Evolutionary conservation across 2,329 filamentous ascomycete species (phyloP).

Genomic region (Microcyclosporella mali): DNA sequence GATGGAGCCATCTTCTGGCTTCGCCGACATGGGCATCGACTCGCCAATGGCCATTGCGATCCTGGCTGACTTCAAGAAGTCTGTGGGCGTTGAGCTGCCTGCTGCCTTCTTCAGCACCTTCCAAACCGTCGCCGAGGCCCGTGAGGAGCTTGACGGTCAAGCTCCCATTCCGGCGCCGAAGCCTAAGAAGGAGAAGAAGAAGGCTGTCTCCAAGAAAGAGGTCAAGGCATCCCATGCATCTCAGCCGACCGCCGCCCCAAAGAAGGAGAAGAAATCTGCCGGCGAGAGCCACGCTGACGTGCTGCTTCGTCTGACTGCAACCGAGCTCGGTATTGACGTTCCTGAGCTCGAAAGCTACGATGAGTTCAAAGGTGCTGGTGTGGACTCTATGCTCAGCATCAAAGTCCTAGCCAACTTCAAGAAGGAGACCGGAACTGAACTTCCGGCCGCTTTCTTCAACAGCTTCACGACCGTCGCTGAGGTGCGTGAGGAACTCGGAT

Average conservation of each 20-base stretch:
- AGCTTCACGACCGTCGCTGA: constrained; percentile 5
- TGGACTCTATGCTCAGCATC: constrained; percentile 23
- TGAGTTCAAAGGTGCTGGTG: constrained; percentile 15
- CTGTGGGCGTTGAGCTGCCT: too few species aligned
- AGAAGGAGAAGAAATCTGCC: too few species aligned
- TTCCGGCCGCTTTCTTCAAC: constrained; percentile 8
- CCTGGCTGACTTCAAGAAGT: constrained; percentile 13
- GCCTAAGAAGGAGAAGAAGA: not conserved
- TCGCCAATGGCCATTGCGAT: constrained; percentile 11
- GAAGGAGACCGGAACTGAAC: constrained; percentile 5
- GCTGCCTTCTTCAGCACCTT: too few species aligned
- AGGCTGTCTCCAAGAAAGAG: not conserved
- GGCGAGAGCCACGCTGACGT: not conserved
- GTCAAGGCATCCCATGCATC: not conserved
- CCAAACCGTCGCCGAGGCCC: not conserved
- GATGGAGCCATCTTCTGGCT: not conserved
- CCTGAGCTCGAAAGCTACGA: constrained; percentile 19
- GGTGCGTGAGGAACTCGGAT: constrained; percentile 5
- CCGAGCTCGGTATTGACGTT: constrained; percentile 25
- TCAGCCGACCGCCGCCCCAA: too few species aligned
- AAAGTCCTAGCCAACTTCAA: constrained; percentile 10
- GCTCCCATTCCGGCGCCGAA: not conserved
- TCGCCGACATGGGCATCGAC: constrained; percentile 9
- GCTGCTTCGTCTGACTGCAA: constrained; percentile 16
- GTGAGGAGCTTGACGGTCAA: not conserved